Evolutionary conservation across 768 basidiomycete species (phyloP), one percentile per base, ranked within the genome.

Genomic region (Hydnomerulius pinastri): DNA sequence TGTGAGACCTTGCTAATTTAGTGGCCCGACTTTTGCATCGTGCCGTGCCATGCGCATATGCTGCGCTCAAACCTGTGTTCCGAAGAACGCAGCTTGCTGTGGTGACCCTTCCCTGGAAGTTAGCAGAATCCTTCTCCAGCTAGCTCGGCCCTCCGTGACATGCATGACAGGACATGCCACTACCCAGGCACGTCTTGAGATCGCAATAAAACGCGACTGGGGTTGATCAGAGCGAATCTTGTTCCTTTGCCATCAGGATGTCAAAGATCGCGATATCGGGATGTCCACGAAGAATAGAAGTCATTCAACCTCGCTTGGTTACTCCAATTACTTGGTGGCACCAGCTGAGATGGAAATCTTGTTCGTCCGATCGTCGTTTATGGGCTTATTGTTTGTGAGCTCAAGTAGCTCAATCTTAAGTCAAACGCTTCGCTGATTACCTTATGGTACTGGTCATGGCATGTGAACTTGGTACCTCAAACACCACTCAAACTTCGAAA

Each of bases 351-450:
- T 13, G 43, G 43, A 27, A 23, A 21, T 50, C 30, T 13, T 13
- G 24, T 37, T 28, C 38, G 25, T 18, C 29, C 11, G n/a, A 44
- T 33, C 33, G n/a, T n/a, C n/a, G n/a, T n/a, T n/a, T n/a, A n/a
- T n/a, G n/a, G n/a, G n/a, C n/a, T n/a, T n/a, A n/a, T n/a, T n/a
- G 33, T 10, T 28, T 46, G 48, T 50, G 24, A 46, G 29, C 29
- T 17, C 28, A n/a, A 20, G 17, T 21, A 44, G 25, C 35, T 47
- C 33, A 46, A 50, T 50, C 37, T 45, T 50, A 30, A 38, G 23
- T 24, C 33, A 36, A 44, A 20, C 29, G 24, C 23, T 46, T 46
- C 43, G 29, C 42, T 35, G 20, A 21, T 4, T 35, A 32, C 30
- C 33, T 17, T 8, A 35, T n/a, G 15, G 30, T 32, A 11, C 10